Evolutionary conservation across 805 yeast genomes (phyloP).

Genomic region (Naumovozyma baii): DNA sequence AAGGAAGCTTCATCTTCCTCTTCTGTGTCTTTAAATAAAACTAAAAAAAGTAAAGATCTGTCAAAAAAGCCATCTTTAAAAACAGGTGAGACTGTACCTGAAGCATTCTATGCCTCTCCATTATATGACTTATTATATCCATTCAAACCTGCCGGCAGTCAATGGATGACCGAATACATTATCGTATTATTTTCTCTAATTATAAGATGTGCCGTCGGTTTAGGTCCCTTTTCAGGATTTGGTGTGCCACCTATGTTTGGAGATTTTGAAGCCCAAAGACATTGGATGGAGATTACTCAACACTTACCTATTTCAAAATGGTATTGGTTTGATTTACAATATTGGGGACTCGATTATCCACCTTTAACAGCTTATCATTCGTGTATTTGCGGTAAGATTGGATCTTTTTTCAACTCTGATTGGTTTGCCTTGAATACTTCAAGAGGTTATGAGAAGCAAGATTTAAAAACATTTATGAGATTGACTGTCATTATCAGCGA

Average conservation of each 20-base stretch:
- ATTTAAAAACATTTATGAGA: conserved; percentile 76
- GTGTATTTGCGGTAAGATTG: conserved; percentile 66
- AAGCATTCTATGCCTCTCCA: conserved; percentile 49
- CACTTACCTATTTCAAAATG: conserved; percentile 65
- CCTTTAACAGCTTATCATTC: conserved; percentile 94
- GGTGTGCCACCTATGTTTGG: conserved; percentile 73
- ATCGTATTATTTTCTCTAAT: conserved; percentile 64
- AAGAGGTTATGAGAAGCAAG: conserved; percentile 59
- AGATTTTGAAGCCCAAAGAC: conserved; percentile 96
- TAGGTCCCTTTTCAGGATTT: conserved; percentile 79
- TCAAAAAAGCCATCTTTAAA: conserved; percentile 3
- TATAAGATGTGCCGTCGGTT: conserved; percentile 73
- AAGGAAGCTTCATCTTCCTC: background rate
- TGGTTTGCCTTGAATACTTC: conserved; percentile 76
- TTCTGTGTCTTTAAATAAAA: no score
- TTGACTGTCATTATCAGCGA: conserved; percentile 71
- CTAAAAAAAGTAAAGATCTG: background rate
- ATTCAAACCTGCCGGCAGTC: conserved; percentile 72
- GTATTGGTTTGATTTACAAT: conserved; percentile 82
- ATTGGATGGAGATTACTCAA: conserved; percentile 90
- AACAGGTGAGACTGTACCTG: conserved; percentile 2
- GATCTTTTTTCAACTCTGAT: conserved; percentile 45
- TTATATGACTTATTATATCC: conserved; percentile 68
- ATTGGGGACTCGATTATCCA: conserved; percentile 98
- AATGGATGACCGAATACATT: conserved; percentile 82